phyloP scores from a whole-genome alignment of 2,329 filamentous ascomycete genomes.

The Colletotrichum sublineola region DNA sequence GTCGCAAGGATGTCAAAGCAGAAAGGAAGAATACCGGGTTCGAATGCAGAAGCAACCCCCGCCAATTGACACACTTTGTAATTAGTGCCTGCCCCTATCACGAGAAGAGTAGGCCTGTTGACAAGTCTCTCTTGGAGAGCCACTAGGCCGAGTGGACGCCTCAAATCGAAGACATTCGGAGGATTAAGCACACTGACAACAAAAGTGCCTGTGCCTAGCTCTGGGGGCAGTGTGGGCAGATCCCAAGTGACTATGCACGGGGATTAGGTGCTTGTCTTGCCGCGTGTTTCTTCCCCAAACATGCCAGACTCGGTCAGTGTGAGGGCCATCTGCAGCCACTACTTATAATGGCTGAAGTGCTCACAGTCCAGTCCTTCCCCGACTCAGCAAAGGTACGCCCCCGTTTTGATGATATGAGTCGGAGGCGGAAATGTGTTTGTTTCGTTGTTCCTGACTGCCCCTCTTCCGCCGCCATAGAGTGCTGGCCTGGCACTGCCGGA shows the following conservation, averaged over 20 bases:
- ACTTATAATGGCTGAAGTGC: constrained; percentile 12
- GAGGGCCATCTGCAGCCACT: constrained; percentile 6
- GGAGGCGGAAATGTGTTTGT: constrained; percentile 6
- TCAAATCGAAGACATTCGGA: not conserved
- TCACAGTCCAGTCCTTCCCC: not conserved
- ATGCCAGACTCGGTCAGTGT: constrained; percentile 13
- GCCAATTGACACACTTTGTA: constrained; percentile 23
- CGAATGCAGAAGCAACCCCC: constrained; percentile 11
- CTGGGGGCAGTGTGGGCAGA: not conserved
- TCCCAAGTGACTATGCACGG: not conserved
- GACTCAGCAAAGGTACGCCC: constrained; percentile 9
- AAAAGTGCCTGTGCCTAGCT: not conserved
- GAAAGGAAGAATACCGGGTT: constrained; percentile 4
- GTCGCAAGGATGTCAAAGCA: not conserved
- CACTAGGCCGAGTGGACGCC: not conserved
- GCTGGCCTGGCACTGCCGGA: constrained; percentile 12
- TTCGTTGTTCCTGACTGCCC: constrained; percentile 22
- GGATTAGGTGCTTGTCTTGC: constrained; percentile 3
- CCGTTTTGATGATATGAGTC: constrained; percentile 18
- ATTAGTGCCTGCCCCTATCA: constrained; percentile 24
- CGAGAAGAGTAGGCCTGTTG: constrained; percentile 2
- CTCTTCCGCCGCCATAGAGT: constrained; percentile 15
- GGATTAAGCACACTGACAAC: not conserved
- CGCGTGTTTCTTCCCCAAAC: constrained; percentile 17
- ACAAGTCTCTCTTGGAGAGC: not conserved